phyloP scores from a whole-genome alignment of 306 rosid species.

The Quercus bicolor region DNA sequence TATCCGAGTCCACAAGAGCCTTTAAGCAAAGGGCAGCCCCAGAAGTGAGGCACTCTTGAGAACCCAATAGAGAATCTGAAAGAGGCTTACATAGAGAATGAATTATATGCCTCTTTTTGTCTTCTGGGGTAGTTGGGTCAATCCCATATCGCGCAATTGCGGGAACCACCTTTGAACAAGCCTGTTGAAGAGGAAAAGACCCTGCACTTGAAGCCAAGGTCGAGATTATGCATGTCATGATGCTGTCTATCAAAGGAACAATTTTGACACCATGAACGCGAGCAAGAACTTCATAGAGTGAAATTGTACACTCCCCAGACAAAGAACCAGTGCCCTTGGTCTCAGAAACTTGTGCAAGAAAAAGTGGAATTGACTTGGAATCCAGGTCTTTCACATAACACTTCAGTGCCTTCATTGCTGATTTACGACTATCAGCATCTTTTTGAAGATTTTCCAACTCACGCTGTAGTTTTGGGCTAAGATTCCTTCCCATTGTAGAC shows the following conservation, averaged over 20 bases:
- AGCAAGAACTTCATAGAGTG: slow-evolving; percentile 83
- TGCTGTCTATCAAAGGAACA: slow-evolving; percentile 66
- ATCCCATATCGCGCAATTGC: slow-evolving; percentile 87
- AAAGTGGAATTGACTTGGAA: slow-evolving; percentile 62
- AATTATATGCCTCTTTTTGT: slow-evolving; percentile 56
- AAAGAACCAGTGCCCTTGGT: slow-evolving; percentile 67
- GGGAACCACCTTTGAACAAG: slow-evolving; percentile 83
- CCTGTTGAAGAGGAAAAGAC: slow-evolving; percentile 83
- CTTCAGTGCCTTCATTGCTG: slow-evolving; percentile 75
- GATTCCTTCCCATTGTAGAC: slow-evolving; percentile 51
- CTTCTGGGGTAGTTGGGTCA: slow-evolving; percentile 82
- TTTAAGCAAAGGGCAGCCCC: slow-evolving; percentile 86
- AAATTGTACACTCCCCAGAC: slow-evolving; percentile 73
- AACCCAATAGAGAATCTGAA: slow-evolving; percentile 60
- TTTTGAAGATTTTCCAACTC: slow-evolving; percentile 76
- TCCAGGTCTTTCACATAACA: slow-evolving; percentile 81
- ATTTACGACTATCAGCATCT: slow-evolving; percentile 72
- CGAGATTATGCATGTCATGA: slow-evolving; percentile 71
- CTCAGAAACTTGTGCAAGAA: slow-evolving; percentile 92
- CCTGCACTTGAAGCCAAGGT: slow-evolving; percentile 83
- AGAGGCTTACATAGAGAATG: slow-evolving; percentile 77
- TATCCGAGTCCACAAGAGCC: slow-evolving; percentile 84
- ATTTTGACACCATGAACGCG: slow-evolving; percentile 80
- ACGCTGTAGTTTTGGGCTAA: slow-evolving; percentile 47
- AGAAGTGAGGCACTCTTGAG: slow-evolving; percentile 71